Base-by-base conservation (phyloP, 2,329 filamentous ascomycete species). In the Fusarium sp. region DNA sequence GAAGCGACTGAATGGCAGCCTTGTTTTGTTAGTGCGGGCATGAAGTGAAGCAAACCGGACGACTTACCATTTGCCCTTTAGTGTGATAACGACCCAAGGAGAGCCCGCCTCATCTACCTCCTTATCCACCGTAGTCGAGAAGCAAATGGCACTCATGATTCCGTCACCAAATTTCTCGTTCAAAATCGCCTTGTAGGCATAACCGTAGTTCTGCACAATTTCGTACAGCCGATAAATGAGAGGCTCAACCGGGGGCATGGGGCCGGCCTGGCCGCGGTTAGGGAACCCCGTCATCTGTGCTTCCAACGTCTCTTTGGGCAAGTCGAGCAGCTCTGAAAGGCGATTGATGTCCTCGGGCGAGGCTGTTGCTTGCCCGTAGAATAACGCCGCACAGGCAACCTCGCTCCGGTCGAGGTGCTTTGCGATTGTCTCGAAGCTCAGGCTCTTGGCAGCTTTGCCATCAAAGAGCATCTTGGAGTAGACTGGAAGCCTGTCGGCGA, bases 101-200 rank as follows among this genome's bases (percentile, higher is more conserved):
- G 89, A 87, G 5, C 94, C 95, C 75, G 93, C 89, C 65, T 92
- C 90, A 79, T 98, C 95, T 1, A 91, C 90, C 87, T 98, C 95
- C 88, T 97, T 97, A 80, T 98, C 94, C 3, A 98, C 92, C 77
- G 94, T 94, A 0, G 94, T 97, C 55, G 90, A 92, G 80, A 97
- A 98, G 15, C 90, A 90, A 77, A 98, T 97, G 1, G 95, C 95
- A 78, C 94, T 97, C 95, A 98, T 98, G 77, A 98, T 98, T 1
- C 95, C 95, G 78, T 95, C 92, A 0, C 92, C 92, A 78, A 94
- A 94, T 86, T 98, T 98, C 87, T 98, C 95, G 74, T 98, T 98
- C 80, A 98, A 79, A 6, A 98, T 89, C 1, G 94, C 95, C 87
- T 98, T 98, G 83, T 97, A 98, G 1, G 95, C 93, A 80, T 97